phyloP scores from a whole-genome alignment of 2,329 filamentous ascomycete genomes.

The Cladophialophora bantiana region DNA sequence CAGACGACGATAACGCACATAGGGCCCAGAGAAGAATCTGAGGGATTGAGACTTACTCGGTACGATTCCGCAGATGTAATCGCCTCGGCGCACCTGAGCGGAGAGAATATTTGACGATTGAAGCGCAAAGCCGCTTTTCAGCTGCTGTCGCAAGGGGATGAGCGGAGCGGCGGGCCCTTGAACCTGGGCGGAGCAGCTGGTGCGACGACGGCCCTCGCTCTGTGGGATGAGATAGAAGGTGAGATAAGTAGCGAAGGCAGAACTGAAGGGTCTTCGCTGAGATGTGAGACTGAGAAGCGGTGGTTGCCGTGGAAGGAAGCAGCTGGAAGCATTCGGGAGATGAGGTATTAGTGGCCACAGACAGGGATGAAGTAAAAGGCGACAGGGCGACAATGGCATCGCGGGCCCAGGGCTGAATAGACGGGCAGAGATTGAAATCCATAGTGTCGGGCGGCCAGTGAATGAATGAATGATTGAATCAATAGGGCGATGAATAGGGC shows the following conservation, averaged over 20 bases:
- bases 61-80: neutral
- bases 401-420: slow-evolving; percentile 16
- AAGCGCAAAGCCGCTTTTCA: neutral
- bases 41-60: slow-evolving; percentile 4
- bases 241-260: slow-evolving; percentile 26
- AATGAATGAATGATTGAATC: slow-evolving; percentile 6
- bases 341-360: slow-evolving; percentile 19
- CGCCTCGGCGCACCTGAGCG: neutral
- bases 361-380: slow-evolving; percentile 15
- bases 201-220: slow-evolving; percentile 3
- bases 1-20: neutral
- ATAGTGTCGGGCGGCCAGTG: slow-evolving; percentile 7
- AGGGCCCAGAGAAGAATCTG: neutral
- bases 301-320: slow-evolving; percentile 21
- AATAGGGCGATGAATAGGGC: slow-evolving; percentile 4
- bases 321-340: slow-evolving; percentile 31
- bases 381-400: slow-evolving; percentile 21
- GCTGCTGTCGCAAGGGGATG: slow-evolving; percentile 14
- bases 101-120: neutral
- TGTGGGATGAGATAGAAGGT: slow-evolving; percentile 9
- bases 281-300: slow-evolving; percentile 17
- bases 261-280: slow-evolving; percentile 16
- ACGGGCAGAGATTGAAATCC: slow-evolving; percentile 14
- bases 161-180: slow-evolving; percentile 5
- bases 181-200: slow-evolving; percentile 3